These are phyloP conservation scores for Thermothielavioides terrestris DNA, from an alignment of 495 filamentous ascomycete species.

Conservation along the genomic window DNA sequence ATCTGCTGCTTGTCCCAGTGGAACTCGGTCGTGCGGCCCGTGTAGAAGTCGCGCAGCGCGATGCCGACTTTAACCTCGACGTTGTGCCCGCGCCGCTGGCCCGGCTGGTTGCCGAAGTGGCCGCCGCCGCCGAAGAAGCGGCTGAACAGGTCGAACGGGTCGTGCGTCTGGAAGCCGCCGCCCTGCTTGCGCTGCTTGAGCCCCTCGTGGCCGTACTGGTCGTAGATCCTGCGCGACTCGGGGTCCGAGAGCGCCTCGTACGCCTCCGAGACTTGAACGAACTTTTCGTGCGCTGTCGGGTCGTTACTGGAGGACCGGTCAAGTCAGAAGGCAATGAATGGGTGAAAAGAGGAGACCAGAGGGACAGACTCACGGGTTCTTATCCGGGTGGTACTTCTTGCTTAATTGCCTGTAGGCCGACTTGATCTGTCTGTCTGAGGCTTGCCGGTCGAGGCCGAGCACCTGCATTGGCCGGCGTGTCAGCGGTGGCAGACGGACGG, in stretches of 20 bases:
- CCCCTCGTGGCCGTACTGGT: constrained; percentile 90
- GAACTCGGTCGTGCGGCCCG: constrained; percentile 74
- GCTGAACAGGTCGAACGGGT: constrained; percentile 95
- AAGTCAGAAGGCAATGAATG: constrained; percentile 3
- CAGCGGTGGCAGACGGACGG: no score
- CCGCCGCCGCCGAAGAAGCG: constrained; percentile 91
- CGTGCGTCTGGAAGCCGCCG: constrained; percentile 58
- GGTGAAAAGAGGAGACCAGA: neutral
- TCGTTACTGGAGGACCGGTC: constrained; percentile 34
- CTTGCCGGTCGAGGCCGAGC: constrained; percentile 70
- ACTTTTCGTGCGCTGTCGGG: constrained; percentile 75
- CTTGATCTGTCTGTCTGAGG: constrained; percentile 87
- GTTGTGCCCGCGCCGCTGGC: constrained; percentile 76
- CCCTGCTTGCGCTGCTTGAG: constrained; percentile 69
- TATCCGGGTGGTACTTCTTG: constrained; percentile 97
- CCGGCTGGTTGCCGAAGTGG: constrained; percentile 64
- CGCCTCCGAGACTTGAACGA: constrained; percentile 90
- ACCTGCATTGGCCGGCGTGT: constrained; percentile 38
- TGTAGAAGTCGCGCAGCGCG: constrained; percentile 89
- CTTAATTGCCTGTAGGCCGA: constrained; percentile 86
- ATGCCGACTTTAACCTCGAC: constrained; percentile 84
- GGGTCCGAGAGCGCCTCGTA: constrained; percentile 86
- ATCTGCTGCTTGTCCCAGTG: constrained; percentile 89
- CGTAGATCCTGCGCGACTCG: constrained; percentile 83
- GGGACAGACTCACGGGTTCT: constrained; percentile 71